A percentile compares a stretch with the other conserved stretches of the same genome.
These are phyloP conservation scores for Oryza meridionalis DNA, from an alignment of 176 grass and related monocot species.

Conservation along the genomic window DNA sequence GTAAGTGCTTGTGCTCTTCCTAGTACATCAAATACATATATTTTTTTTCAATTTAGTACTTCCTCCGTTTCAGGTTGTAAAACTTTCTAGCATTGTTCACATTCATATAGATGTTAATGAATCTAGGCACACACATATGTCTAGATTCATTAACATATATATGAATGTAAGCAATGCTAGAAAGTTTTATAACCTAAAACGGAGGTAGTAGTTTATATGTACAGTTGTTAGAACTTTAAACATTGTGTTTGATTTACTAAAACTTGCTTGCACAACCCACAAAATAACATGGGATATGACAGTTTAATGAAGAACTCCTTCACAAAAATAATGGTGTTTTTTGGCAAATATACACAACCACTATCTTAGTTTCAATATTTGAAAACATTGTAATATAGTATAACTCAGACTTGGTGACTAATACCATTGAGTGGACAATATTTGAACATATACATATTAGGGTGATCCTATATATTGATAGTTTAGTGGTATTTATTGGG, in stretches of 20 bases:
- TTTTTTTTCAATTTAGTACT: background rate
- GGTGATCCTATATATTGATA: background rate
- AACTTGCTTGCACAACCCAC: background rate
- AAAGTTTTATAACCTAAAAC: too few species aligned
- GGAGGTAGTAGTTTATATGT: too few species aligned
- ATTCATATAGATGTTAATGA: too few species aligned
- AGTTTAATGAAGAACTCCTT: background rate
- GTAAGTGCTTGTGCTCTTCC: slow-evolving; percentile 42
- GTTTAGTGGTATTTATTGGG: background rate
- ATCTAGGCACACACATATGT: too few species aligned
- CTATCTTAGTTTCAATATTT: background rate
- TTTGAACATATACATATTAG: background rate
- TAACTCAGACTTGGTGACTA: too few species aligned
- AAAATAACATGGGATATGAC: background rate
- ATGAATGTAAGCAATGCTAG: too few species aligned
- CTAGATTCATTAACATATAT: too few species aligned
- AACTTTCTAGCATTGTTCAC: too few species aligned
- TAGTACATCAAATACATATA: too few species aligned
- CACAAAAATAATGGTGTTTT: too few species aligned
- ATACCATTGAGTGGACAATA: too few species aligned
- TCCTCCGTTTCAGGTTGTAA: too few species aligned
- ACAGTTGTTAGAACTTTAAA: background rate
- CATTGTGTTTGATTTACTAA: background rate
- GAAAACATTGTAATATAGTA: background rate
- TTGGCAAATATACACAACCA: background rate